These are phyloP conservation scores for Solanum peruvianum DNA, from an alignment of 257 asterid species.

Conservation along the genomic window DNA sequence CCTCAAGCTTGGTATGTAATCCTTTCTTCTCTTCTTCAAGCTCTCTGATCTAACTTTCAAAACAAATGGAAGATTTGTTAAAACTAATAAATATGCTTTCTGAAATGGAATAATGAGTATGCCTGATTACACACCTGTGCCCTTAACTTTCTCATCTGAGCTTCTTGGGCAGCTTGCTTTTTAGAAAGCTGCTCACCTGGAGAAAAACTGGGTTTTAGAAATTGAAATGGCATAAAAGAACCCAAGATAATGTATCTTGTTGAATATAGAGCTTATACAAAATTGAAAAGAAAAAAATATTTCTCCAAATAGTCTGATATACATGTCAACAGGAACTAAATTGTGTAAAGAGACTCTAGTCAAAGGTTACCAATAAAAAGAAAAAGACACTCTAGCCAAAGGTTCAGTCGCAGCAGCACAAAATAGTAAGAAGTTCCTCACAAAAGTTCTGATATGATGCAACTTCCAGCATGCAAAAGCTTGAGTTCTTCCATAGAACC, in stretches of 20 bases:
- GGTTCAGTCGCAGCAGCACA: background rate
- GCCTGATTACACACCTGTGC: conserved; percentile 64
- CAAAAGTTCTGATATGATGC: background rate
- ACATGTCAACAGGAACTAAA: background rate
- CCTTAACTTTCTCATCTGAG: conserved; percentile 86
- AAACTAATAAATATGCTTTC: conserved; percentile 7
- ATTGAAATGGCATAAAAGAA: background rate
- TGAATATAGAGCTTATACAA: background rate
- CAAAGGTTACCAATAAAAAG: background rate
- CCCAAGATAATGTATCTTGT: background rate
- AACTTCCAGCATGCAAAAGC: background rate
- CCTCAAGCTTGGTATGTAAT: conserved; percentile 74
- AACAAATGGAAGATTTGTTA: conserved; percentile 21
- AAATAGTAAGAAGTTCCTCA: background rate
- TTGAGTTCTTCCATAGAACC: background rate
- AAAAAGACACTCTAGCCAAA: background rate
- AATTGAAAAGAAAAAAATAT: background rate
- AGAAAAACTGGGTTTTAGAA: conserved; percentile 1
- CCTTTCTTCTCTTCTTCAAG: conserved; percentile 99
- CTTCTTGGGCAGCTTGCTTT: conserved; percentile 98
- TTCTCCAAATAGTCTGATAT: background rate
- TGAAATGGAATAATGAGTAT: conserved; percentile 7
- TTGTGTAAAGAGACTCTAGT: background rate
- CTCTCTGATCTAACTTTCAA: conserved; percentile 90
- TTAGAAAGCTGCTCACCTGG: conserved; percentile 97